phyloP scores from a whole-genome alignment of 1,284 basidiomycete genomes.

The Sanguinoderma infundibulare region DNA sequence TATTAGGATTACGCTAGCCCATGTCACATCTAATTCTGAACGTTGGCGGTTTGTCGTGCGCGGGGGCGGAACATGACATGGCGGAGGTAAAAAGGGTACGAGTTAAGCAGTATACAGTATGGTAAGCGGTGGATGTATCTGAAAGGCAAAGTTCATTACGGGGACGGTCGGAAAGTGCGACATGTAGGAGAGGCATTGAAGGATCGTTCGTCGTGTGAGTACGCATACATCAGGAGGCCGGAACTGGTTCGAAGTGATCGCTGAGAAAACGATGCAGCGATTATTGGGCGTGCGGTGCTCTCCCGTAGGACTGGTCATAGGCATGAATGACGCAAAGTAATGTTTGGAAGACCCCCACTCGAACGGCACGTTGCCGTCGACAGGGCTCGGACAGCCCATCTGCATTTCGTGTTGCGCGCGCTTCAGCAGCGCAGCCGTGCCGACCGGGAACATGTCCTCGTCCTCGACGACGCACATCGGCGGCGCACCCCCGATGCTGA shows the following conservation, averaged over 20 bases:
- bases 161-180: not conserved
- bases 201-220: not conserved
- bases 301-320: not conserved
- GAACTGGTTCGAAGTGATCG: too few species aligned
- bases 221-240: not conserved
- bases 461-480: slow-evolving; percentile 21
- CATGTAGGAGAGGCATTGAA: not conserved
- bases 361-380: slow-evolving; percentile 24
- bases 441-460: slow-evolving; percentile 20
- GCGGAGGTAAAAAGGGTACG: not conserved
- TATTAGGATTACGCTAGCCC: too few species aligned
- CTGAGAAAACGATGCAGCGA: too few species aligned
- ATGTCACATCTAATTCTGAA: too few species aligned
- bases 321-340: not conserved
- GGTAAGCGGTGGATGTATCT: not conserved
- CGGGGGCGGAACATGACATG: not conserved
- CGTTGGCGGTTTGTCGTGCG: too few species aligned
- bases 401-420: slow-evolving; percentile 22
- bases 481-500: slow-evolving; percentile 20
- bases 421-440: slow-evolving; percentile 11
- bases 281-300: not conserved
- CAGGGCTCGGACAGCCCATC: slow-evolving; percentile 34
- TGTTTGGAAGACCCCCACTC: slow-evolving; percentile 11
- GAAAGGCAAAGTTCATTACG: not conserved
- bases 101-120: not conserved